A percentile compares a stretch with the other conserved stretches of the same genome.
phyloP scores from a whole-genome alignment of 352 stramenopile species.

The Globisporangium orthogonon region DNA sequence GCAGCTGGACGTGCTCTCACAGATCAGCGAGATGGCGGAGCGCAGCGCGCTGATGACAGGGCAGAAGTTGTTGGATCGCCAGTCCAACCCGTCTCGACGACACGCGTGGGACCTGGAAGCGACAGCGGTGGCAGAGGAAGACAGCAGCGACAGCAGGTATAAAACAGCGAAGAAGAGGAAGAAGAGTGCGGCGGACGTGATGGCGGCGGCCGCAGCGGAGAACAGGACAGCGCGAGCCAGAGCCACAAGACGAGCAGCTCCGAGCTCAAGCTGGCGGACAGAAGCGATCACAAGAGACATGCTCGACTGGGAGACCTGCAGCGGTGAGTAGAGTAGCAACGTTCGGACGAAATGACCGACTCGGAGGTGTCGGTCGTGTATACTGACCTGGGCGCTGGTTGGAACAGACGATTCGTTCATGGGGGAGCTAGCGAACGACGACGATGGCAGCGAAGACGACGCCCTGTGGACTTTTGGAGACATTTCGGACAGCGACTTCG shows the following conservation, averaged over 20 bases:
- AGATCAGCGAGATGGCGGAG: constrained; percentile 69
- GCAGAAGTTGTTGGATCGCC: not conserved
- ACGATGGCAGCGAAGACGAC: constrained; percentile 4
- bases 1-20: constrained; percentile 65
- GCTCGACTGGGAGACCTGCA: constrained; percentile 58
- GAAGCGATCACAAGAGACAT: constrained; percentile 27
- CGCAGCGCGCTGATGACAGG: constrained; percentile 7
- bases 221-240: not conserved
- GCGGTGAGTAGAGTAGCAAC: constrained; percentile 24
- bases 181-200: constrained; percentile 1
- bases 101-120: not conserved
- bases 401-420: constrained; percentile 24
- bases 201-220: not conserved
- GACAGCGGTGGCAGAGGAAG: too few relatives aligned
- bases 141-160: too few relatives aligned
- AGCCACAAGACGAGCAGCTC: constrained; percentile 1
- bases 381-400: not conserved
- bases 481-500: constrained; percentile 66
- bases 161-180: not conserved
- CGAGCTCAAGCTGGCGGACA: not conserved
- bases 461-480: constrained; percentile 49
- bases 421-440: constrained; percentile 10
- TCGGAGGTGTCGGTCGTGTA: too few relatives aligned
- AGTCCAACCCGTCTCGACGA: not conserved
- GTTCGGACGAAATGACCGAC: too few relatives aligned